phyloP scores from a whole-genome alignment of 129 eudicot species.

The Dittrichia graveolens region DNA sequence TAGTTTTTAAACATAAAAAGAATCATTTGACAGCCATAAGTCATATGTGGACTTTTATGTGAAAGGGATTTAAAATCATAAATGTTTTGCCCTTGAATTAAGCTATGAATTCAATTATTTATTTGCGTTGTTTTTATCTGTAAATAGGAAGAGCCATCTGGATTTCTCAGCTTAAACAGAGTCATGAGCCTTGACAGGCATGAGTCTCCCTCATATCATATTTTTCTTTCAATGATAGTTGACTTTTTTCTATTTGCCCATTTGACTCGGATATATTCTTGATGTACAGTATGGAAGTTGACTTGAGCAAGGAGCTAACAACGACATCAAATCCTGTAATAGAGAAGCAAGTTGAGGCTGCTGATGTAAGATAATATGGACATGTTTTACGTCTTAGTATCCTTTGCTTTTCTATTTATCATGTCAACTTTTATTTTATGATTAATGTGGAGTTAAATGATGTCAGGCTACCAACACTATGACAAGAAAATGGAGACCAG shows the following conservation, averaged over 20 bases:
- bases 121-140: constrained; percentile 12
- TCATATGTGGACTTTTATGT: constrained; percentile 1
- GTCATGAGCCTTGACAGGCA: constrained; percentile 89
- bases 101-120: background rate
- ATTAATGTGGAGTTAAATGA: constrained; percentile 18
- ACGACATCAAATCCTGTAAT: constrained; percentile 42
- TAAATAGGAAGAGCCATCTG: constrained; percentile 81
- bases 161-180: constrained; percentile 87
- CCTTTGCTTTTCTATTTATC: background rate
- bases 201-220: constrained; percentile 21
- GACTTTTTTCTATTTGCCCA: background rate
- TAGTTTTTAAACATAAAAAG: background rate
- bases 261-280: constrained; percentile 27
- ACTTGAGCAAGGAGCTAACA: constrained; percentile 80
- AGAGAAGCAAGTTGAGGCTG: constrained; percentile 51
- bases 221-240: background rate
- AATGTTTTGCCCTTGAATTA: background rate
- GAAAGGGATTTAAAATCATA: no score
- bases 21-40: background rate
- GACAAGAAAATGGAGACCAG: constrained; percentile 79
- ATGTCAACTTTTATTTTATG: constrained; percentile 3
- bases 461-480: constrained; percentile 39
- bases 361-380: constrained; percentile 48
- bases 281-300: constrained; percentile 70
- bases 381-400: background rate